Evolutionary conservation across 257 asterid genomes (phyloP).

Genomic region (Avicennia marina): DNA sequence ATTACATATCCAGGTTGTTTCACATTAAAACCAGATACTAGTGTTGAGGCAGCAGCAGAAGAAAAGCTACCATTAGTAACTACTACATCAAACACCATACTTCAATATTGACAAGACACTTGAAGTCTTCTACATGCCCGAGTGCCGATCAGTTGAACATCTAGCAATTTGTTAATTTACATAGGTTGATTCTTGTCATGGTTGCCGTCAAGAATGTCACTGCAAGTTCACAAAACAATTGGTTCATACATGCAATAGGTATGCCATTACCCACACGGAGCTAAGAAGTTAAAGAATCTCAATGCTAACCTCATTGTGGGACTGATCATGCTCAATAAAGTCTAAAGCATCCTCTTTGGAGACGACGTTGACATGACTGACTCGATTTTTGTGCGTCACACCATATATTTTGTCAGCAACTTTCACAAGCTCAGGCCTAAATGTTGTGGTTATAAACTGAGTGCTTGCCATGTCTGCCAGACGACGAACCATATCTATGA

Average conservation of each 20-base stretch:
- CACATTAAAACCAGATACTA: conserved; percentile 7
- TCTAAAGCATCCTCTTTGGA: conserved; percentile 74
- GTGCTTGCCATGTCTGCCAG: conserved; percentile 83
- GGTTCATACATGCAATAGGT: background rate
- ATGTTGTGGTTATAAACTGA: conserved; percentile 91
- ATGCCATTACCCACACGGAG: background rate
- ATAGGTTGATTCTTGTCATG: background rate
- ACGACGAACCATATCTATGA: conserved; percentile 89
- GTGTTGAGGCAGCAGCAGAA: background rate
- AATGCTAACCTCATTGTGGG: conserved; percentile 67
- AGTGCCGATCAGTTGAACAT: background rate
- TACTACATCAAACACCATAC: conserved; percentile 11
- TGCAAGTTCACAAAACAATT: conserved; percentile 19
- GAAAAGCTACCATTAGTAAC: background rate
- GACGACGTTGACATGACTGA: conserved; percentile 75
- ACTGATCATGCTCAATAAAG: conserved; percentile 85
- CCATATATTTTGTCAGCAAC: conserved; percentile 96
- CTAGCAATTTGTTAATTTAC: conserved; percentile 2
- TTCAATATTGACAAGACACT: conserved; percentile 4
- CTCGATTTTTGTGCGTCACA: conserved; percentile 84
- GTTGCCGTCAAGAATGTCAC: conserved; percentile 12
- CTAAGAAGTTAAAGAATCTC: background rate
- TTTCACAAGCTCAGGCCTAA: conserved; percentile 88
- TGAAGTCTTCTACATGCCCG: background rate
- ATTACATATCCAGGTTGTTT: conserved; percentile 1